These are phyloP conservation scores for Mycosarcoma mackinlayi DNA, from an alignment of 1,284 basidiomycete species.

Conservation along the genomic window DNA sequence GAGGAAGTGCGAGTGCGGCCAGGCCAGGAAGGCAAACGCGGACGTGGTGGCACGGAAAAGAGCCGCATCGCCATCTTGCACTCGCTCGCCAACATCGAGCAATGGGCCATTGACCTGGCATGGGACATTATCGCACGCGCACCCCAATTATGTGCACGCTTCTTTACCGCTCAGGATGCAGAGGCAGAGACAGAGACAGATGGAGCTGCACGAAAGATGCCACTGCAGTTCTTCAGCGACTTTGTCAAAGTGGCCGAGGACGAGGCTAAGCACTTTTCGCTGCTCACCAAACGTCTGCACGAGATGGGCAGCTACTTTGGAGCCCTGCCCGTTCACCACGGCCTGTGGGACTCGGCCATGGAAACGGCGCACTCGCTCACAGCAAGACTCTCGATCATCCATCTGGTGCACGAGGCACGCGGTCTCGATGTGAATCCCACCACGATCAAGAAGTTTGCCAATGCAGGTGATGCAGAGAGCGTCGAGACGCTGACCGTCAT, in stretches of 20 bases:
- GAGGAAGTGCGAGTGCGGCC: conserved; percentile 75
- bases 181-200: conserved; percentile 29
- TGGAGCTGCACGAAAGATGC: conserved; percentile 45
- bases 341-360: conserved; percentile 82
- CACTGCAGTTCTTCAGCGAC: conserved; percentile 66
- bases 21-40: conserved; percentile 74
- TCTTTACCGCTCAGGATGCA: conserved; percentile 24
- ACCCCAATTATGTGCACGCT: conserved; percentile 52
- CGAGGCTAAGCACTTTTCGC: conserved; percentile 76
- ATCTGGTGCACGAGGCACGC: conserved; percentile 87
- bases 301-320: conserved; percentile 81
- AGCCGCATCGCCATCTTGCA: conserved; percentile 81
- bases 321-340: conserved; percentile 69
- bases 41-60: conserved; percentile 73
- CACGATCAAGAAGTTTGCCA: conserved; percentile 81
- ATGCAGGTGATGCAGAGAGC: conserved; percentile 78
- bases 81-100: conserved; percentile 88
- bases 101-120: conserved; percentile 77
- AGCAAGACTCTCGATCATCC: conserved; percentile 84
- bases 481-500: conserved; percentile 70
- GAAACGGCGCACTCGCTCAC: conserved; percentile 79
- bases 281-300: conserved; percentile 70
- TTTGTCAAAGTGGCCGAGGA: conserved; percentile 76
- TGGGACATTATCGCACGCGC: conserved; percentile 77
- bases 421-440: conserved; percentile 83